phyloP scores from a whole-genome alignment of 2,329 filamentous ascomycete genomes.

The Trichoderma sp. region DNA sequence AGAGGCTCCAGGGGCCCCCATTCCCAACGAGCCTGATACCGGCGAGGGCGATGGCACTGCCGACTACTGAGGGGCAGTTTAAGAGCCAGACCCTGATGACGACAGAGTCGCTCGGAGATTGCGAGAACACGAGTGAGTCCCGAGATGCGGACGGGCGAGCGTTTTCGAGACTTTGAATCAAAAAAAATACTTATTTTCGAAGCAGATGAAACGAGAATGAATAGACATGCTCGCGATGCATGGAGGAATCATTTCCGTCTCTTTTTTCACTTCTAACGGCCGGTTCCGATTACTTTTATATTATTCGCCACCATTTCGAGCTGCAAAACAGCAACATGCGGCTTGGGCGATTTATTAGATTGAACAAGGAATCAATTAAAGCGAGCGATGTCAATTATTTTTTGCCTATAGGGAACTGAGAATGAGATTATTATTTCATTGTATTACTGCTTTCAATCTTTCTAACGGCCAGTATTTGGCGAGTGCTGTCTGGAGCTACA shows the following conservation, averaged over 20 bases:
- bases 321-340: not conserved
- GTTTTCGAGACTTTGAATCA: not conserved
- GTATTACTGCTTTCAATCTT: not conserved
- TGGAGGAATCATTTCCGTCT: not conserved
- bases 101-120: not conserved
- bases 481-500: not conserved
- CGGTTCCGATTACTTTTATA: not conserved
- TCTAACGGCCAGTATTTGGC: not conserved
- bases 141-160: not conserved
- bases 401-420: not conserved
- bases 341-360: not conserved
- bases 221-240: not conserved
- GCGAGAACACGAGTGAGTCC: slow-evolving; percentile 11
- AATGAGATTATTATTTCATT: not conserved
- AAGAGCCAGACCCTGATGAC: slow-evolving; percentile 8
- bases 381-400: slow-evolving; percentile 20
- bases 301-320: not conserved
- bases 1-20: slow-evolving; percentile 35
- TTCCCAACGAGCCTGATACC: slow-evolving; percentile 39
- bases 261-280: not conserved
- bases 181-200: not conserved
- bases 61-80: slow-evolving; percentile 34
- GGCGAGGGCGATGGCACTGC: slow-evolving; percentile 41
- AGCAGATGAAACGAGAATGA: not conserved
- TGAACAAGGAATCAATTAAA: not conserved